Evolutionary conservation across 2,329 filamentous ascomycete genomes (phyloP).

Genomic region (Fusarium sulawesiense): DNA sequence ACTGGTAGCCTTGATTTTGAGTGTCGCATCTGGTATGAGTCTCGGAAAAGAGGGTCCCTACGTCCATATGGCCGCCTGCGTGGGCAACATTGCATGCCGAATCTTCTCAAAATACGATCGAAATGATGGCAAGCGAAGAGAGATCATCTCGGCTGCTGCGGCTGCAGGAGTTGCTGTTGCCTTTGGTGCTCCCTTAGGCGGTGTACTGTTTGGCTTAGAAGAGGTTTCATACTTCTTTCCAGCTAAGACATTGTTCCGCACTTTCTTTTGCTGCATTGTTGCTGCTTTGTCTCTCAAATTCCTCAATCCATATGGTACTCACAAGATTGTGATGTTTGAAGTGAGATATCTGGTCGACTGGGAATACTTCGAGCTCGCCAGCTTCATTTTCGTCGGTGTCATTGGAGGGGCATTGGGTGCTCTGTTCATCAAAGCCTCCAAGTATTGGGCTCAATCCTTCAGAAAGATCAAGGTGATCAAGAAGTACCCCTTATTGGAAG

Average conservation of each 20-base stretch:
- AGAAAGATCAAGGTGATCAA: constrained; percentile 85
- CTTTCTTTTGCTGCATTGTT: constrained; percentile 97
- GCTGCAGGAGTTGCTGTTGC: constrained; percentile 93
- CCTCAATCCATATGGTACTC: constrained; percentile 93
- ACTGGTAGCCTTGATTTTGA: constrained; percentile 82
- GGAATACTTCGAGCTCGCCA: constrained; percentile 89
- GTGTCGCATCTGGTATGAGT: constrained; percentile 91
- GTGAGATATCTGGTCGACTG: constrained; percentile 92
- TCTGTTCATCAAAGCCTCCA: constrained; percentile 95
- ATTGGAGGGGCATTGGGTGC: constrained; percentile 88
- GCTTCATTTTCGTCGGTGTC: constrained; percentile 87
- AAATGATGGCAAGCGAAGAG: constrained; percentile 93
- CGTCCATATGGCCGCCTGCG: constrained; percentile 95
- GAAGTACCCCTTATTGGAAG: constrained; percentile 84
- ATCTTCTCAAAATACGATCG: constrained; percentile 93
- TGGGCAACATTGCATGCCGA: constrained; percentile 94
- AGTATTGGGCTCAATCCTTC: constrained; percentile 89
- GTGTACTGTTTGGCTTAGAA: constrained; percentile 92
- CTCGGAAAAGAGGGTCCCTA: constrained; percentile 95
- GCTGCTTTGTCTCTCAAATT: constrained; percentile 94
- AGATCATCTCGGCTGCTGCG: constrained; percentile 92
- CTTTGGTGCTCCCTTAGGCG: constrained; percentile 88
- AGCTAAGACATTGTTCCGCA: constrained; percentile 95
- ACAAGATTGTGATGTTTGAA: constrained; percentile 96
- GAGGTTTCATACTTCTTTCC: constrained; percentile 98